These are phyloP conservation scores for Salisapilia sapeloensis DNA, from an alignment of 352 stramenopile genomes.

Conservation along the genomic window DNA sequence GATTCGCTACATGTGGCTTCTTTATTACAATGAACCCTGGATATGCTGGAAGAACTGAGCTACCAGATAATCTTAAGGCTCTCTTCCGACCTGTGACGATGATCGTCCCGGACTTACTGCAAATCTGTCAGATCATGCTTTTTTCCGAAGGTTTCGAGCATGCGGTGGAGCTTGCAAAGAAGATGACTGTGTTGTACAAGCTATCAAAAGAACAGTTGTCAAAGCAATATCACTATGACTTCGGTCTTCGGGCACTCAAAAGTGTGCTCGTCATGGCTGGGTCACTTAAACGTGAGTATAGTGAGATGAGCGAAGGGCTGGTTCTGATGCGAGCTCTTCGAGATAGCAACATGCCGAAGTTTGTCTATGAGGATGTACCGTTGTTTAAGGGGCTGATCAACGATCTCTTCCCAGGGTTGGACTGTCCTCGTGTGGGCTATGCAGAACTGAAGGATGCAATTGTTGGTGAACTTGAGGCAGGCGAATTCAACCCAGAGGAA, in stretches of 20 bases:
- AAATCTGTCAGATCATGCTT: slow-evolving; percentile 92
- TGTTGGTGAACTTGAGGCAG: slow-evolving; percentile 58
- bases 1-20: slow-evolving; percentile 87
- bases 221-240: slow-evolving; percentile 94
- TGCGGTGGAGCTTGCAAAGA: slow-evolving; percentile 79
- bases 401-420: slow-evolving; percentile 88
- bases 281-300: slow-evolving; percentile 86
- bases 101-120: slow-evolving; percentile 84
- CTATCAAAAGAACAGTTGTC: slow-evolving; percentile 89
- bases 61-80: slow-evolving; percentile 87
- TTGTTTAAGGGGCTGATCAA: slow-evolving; percentile 91
- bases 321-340: slow-evolving; percentile 91
- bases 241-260: slow-evolving; percentile 87
- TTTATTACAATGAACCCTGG: slow-evolving; percentile 94
- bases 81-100: slow-evolving; percentile 88
- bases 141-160: slow-evolving; percentile 88
- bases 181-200: slow-evolving; percentile 93
- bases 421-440: slow-evolving; percentile 88
- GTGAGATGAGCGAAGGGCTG: slow-evolving; percentile 85
- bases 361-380: slow-evolving; percentile 91
- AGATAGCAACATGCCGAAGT: slow-evolving; percentile 95
- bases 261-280: slow-evolving; percentile 90
- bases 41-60: slow-evolving; percentile 82
- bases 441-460: slow-evolving; percentile 81
- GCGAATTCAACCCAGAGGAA: slow-evolving; percentile 73